These are phyloP conservation scores for Botrytis elliptica DNA, from an alignment of 2,329 filamentous ascomycete genomes.

Conservation along the genomic window DNA sequence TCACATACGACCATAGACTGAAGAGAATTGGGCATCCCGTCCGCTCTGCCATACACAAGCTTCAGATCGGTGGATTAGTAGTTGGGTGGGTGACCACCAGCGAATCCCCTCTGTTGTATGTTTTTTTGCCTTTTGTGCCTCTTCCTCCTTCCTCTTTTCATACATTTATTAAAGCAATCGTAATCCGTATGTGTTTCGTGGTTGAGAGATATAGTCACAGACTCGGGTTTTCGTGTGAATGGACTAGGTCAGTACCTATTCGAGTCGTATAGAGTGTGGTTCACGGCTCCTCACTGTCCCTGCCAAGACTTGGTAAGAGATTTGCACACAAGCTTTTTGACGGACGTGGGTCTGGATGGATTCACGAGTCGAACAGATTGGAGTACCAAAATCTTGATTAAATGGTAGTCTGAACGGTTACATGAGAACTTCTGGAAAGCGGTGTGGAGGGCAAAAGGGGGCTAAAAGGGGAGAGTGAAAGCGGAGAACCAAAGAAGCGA, in stretches of 20 bases:
- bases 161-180: not conserved
- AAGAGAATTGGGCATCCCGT: not conserved
- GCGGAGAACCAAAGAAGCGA: not conserved
- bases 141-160: fast-evolving
- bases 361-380: not conserved
- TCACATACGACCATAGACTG: not conserved
- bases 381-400: not conserved
- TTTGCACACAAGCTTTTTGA: not conserved
- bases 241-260: not conserved
- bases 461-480: not conserved
- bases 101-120: not conserved
- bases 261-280: not conserved
- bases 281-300: not conserved
- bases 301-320: not conserved
- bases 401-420: not conserved
- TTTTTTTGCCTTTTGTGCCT: not conserved
- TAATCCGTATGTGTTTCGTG: not conserved
- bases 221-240: not conserved
- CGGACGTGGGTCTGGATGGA: not conserved
- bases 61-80: constrained; percentile 1
- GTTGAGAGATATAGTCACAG: not conserved
- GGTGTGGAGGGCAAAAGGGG: not conserved
- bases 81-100: not conserved
- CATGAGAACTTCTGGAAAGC: not conserved
- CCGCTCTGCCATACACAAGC: not conserved